These are phyloP conservation scores for Populus nigra DNA, from an alignment of 345 rosid species.

Conservation along the genomic window DNA sequence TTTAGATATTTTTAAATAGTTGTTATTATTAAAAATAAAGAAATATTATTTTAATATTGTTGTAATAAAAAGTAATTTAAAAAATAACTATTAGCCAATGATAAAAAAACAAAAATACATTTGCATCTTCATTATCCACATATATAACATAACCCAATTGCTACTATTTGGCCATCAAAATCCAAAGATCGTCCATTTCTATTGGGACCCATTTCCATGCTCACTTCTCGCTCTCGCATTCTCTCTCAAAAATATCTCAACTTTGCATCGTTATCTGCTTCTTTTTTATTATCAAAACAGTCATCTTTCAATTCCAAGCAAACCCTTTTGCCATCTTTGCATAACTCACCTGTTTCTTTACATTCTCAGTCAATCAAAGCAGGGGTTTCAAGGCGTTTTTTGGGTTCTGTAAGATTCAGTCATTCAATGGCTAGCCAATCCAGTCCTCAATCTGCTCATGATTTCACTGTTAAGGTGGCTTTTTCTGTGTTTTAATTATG, in stretches of 20 bases:
- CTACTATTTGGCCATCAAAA: no score
- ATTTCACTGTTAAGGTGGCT: conserved; percentile 81
- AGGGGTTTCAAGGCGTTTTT: conserved; percentile 18
- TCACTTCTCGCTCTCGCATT: conserved; percentile 19
- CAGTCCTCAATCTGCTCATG: conserved; percentile 50
- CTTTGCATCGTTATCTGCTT: conserved; percentile 14
- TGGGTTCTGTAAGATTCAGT: conserved; percentile 35
- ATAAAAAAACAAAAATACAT: no score
- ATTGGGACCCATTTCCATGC: conserved; percentile 22
- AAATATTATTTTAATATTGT: no score
- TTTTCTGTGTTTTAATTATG: background rate
- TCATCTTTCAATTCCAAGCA: conserved; percentile 17
- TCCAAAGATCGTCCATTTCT: background rate
- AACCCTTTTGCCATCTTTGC: conserved; percentile 22
- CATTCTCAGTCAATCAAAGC: conserved; percentile 19
- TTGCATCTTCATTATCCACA: background rate
- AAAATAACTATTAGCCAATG: no score
- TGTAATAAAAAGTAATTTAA: no score
- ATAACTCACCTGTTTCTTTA: conserved; percentile 22
- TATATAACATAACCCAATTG: background rate
- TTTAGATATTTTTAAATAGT: no score
- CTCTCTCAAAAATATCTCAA: conserved; percentile 9
- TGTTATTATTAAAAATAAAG: no score
- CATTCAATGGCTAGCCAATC: conserved; percentile 67
- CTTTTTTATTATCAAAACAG: conserved; percentile 16